Percentiles rank a stretch among this genome's conserved stretches.
Evolutionary conservation across 345 rosid species (phyloP).

Genomic region (Cardamine chenopodiifolia): DNA sequence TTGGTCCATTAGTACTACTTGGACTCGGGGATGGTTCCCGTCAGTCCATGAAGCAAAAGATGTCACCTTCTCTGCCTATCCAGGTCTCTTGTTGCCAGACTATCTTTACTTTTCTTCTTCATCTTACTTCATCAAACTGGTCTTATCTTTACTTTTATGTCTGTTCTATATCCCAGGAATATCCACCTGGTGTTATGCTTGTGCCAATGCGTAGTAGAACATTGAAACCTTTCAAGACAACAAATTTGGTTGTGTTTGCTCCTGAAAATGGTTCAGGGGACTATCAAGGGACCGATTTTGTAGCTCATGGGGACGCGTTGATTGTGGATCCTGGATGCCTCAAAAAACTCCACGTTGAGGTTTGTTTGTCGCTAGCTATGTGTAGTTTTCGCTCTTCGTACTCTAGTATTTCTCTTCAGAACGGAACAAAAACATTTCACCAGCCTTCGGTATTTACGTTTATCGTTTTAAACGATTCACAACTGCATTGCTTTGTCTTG

Average conservation of each 20-base stretch:
- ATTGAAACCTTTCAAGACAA: conserved; percentile 67
- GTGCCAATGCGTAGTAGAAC: conserved; percentile 86
- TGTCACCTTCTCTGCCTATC: conserved; percentile 49
- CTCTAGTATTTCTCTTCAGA: neutral
- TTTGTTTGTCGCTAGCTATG: conserved; percentile 46
- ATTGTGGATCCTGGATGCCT: conserved; percentile 88
- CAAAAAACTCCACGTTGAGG: conserved; percentile 60
- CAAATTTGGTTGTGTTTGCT: conserved; percentile 75
- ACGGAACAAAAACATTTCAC: neutral
- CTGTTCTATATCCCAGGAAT: conserved; percentile 58
- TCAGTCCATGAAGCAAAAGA: conserved; percentile 45
- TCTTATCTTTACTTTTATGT: neutral
- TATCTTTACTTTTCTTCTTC: neutral
- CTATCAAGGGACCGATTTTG: conserved; percentile 40
- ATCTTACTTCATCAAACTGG: neutral
- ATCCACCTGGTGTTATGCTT: conserved; percentile 79
- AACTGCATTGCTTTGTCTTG: conserved; percentile 36
- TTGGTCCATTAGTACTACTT: conserved; percentile 59
- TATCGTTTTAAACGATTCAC: neutral
- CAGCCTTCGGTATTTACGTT: neutral
- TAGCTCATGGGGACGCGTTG: conserved; percentile 74
- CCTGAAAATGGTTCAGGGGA: conserved; percentile 51
- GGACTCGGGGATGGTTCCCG: conserved; percentile 56
- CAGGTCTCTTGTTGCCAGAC: conserved; percentile 55
- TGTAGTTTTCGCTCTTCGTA: neutral